Conservation (phyloP, 306 rosid species). For the Delonix regia region DNA sequence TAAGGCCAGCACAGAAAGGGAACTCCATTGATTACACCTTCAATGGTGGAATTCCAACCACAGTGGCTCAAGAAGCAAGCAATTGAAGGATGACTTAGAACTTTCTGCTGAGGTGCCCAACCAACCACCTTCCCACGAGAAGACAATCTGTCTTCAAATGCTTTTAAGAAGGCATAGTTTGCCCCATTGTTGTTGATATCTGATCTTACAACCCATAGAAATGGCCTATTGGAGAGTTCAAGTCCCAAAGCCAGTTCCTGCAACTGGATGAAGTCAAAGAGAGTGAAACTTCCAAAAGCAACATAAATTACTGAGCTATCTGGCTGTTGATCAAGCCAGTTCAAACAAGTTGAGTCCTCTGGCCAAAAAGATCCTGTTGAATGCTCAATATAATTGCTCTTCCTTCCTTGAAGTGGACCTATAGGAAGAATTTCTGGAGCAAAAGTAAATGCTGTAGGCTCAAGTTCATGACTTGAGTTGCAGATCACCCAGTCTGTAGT, state of each 20-base stretch:
- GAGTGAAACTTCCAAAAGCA: conserved; percentile 47
- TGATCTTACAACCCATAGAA: conserved; percentile 45
- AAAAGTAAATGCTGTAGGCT: conserved; percentile 35
- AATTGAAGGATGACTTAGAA: conserved; percentile 33
- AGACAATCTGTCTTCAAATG: conserved; percentile 25
- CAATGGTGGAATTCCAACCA: conserved; percentile 47
- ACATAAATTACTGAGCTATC: conserved; percentile 40
- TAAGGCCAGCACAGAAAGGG: conserved; percentile 44
- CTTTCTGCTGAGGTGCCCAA: conserved; percentile 43
- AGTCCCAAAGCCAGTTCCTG: conserved; percentile 45
- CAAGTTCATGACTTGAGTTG: conserved; percentile 44
- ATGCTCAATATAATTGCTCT: not conserved
- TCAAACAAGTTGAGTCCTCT: conserved; percentile 42
- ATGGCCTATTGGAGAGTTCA: conserved; percentile 36
- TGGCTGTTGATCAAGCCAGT: conserved; percentile 42
- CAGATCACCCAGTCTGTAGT: conserved; percentile 39
- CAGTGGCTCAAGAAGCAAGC: conserved; percentile 43
- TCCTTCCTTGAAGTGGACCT: conserved; percentile 43
- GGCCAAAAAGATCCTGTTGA: conserved; percentile 37
- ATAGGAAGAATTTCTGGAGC: conserved; percentile 37
- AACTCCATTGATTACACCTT: conserved; percentile 31
- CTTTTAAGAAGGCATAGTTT: conserved; percentile 9
- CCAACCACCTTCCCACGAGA: conserved; percentile 27
- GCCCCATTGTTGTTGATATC: conserved; percentile 21
- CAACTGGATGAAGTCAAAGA: conserved; percentile 27